A percentile compares a stretch with the other conserved stretches of the same genome.
phyloP scores from a whole-genome alignment of 2,329 filamentous ascomycete species.

The Trichoderma afroharzianum region DNA sequence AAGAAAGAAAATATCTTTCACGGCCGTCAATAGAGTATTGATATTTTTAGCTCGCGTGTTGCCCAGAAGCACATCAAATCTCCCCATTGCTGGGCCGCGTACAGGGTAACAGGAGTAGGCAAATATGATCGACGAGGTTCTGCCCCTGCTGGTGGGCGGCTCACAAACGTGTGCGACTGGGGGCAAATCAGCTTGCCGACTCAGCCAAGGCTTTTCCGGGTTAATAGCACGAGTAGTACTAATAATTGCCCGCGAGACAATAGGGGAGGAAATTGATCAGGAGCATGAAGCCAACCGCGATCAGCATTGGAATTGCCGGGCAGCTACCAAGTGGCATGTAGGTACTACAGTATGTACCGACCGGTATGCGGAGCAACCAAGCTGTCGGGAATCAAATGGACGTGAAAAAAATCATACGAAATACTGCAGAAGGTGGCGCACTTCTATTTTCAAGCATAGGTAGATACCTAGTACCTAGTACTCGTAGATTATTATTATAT shows the following conservation, averaged over 20 bases:
- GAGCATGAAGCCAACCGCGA: background rate
- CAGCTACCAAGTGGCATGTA: background rate
- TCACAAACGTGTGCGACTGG: background rate
- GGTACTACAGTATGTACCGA: background rate
- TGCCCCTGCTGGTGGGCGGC: constrained; percentile 8
- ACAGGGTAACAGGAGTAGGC: background rate
- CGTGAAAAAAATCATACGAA: background rate
- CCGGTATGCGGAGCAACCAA: background rate
- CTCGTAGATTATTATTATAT: background rate
- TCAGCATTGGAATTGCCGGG: background rate
- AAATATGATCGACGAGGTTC: constrained; percentile 9
- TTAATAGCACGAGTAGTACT: background rate
- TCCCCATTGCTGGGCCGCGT: background rate
- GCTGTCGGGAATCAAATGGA: background rate
- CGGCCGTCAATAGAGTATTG: background rate
- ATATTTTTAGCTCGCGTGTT: background rate
- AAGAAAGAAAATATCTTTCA: background rate
- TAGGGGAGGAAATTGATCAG: constrained; percentile 11
- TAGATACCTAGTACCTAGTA: no score
- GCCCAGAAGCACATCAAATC: background rate
- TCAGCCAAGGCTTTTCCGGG: background rate
- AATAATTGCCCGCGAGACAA: background rate
- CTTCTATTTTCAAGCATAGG: background rate
- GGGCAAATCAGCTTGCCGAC: background rate
- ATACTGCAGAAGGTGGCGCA: background rate